These are phyloP conservation scores for Arachis monticola DNA, from an alignment of 331 rosid species.

Conservation along the genomic window DNA sequence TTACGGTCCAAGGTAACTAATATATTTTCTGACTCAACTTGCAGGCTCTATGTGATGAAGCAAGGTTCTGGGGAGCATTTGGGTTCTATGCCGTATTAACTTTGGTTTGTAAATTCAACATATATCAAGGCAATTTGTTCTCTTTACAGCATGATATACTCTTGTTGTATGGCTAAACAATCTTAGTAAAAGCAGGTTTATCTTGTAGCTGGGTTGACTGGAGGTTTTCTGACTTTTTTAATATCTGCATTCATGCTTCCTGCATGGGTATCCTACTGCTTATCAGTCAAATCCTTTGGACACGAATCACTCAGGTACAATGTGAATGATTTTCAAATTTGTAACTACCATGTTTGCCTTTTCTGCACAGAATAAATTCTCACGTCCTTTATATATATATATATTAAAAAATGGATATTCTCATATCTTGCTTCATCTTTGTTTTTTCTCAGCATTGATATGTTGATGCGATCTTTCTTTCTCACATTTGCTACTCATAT, in stretches of 20 bases:
- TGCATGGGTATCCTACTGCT: constrained; percentile 73
- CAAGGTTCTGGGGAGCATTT: constrained; percentile 97
- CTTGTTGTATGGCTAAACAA: constrained; percentile 46
- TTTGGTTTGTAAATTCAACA: constrained; percentile 58
- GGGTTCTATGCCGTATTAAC: constrained; percentile 75
- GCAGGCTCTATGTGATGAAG: constrained; percentile 81
- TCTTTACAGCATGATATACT: constrained; percentile 14
- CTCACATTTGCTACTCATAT: constrained; percentile 20
- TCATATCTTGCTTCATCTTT: constrained; percentile 17
- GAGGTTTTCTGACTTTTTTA: constrained; percentile 86
- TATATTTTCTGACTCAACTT: constrained; percentile 41
- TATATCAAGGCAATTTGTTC: constrained; percentile 8
- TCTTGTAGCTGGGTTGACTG: constrained; percentile 82
- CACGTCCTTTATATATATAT: constrained; percentile 26
- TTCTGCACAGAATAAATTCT: not conserved
- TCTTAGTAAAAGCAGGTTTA: constrained; percentile 72
- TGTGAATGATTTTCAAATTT: constrained; percentile 27
- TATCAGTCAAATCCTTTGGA: constrained; percentile 66
- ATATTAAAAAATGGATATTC: not conserved
- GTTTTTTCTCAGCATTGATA: constrained; percentile 2
- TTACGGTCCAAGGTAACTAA: constrained; percentile 26
- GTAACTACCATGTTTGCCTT: not conserved
- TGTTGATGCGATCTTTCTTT: constrained; percentile 26
- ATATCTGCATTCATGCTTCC: constrained; percentile 72
- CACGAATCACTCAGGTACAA: constrained; percentile 71